Evolutionary conservation across 148 eudicot genomes (phyloP).

Genomic region (Spergularia marina): DNA sequence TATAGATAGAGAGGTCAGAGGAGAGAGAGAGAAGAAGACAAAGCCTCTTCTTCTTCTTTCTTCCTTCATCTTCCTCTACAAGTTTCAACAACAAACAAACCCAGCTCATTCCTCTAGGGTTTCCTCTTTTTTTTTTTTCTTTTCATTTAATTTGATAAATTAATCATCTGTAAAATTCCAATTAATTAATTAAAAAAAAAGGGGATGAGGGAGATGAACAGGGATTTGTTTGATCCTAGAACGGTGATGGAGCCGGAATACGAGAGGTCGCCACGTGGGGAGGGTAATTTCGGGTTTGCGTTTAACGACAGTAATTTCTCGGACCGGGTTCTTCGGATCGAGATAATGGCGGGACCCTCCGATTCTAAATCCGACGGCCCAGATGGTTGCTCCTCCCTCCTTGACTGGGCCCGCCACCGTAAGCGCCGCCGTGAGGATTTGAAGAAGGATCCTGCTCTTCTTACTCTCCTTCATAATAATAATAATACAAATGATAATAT

Average conservation of each 20-base stretch:
- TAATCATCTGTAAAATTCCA: neutral
- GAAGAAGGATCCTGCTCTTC: conserved; percentile 30
- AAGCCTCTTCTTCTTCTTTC: conserved; percentile 17
- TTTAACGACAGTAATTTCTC: conserved; percentile 89
- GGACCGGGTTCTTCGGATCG: conserved; percentile 69
- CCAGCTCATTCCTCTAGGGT: conserved; percentile 21
- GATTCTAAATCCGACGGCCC: conserved; percentile 40
- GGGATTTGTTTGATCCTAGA: conserved; percentile 72
- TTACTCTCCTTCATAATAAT: neutral
- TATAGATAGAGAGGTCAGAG: conserved; percentile 10
- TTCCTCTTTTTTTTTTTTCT: neutral
- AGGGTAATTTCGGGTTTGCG: conserved; percentile 78
- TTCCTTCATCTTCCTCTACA: neutral
- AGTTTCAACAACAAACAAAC: neutral
- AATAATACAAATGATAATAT: no score
- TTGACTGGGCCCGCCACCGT: conserved; percentile 72
- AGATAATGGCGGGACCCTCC: conserved; percentile 58
- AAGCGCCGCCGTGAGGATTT: conserved; percentile 67
- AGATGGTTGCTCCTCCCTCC: conserved; percentile 49
- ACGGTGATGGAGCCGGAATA: conserved; percentile 65
- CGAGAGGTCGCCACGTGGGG: conserved; percentile 30
- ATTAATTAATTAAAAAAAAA: neutral
- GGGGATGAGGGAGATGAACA: conserved; percentile 27
- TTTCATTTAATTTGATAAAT: neutral
- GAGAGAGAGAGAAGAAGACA: conserved; percentile 31